Percentiles rank a stretch among this genome's conserved stretches.
Conservation (phyloP, 2,329 filamentous ascomycete genomes). For the Penicillium griseofulvum region DNA sequence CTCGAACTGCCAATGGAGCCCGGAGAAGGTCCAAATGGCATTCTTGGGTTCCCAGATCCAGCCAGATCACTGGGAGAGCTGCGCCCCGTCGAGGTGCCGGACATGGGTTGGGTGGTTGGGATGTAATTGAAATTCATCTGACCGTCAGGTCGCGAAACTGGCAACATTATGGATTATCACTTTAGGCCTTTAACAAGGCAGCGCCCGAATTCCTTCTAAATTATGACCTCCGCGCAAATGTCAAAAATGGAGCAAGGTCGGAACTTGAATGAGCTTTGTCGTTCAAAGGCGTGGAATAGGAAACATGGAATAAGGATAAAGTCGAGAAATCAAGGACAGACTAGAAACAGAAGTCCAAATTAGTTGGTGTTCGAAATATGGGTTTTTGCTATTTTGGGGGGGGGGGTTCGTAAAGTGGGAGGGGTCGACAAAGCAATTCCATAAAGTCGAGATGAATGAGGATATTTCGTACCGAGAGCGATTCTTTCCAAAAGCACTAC, state of each 20-base stretch:
- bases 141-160: constrained; percentile 70
- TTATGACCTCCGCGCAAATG: constrained; percentile 11
- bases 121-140: constrained; percentile 83
- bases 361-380: constrained; percentile 6
- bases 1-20: constrained; percentile 57
- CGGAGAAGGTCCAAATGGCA: constrained; percentile 67
- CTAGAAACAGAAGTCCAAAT: constrained; percentile 3
- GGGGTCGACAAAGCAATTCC: constrained; percentile 20
- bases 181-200: constrained; percentile 22
- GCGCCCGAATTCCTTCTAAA: constrained; percentile 13
- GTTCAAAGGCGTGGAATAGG: constrained; percentile 15
- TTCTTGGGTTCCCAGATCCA: constrained; percentile 62
- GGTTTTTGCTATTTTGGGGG: constrained; percentile 4
- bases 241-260: constrained; percentile 6
- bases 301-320: constrained; percentile 1
- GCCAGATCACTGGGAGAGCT: constrained; percentile 77
- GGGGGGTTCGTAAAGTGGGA: constrained; percentile 10
- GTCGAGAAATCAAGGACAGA: background rate
- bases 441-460: background rate
- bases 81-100: constrained; percentile 74
- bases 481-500: background rate
- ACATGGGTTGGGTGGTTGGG: constrained; percentile 65
- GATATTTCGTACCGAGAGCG: background rate
- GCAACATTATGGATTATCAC: constrained; percentile 88
- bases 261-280: constrained; percentile 13